Base-by-base conservation (phyloP, 2,329 filamentous ascomycete species). In the Phoma sp. region DNA sequence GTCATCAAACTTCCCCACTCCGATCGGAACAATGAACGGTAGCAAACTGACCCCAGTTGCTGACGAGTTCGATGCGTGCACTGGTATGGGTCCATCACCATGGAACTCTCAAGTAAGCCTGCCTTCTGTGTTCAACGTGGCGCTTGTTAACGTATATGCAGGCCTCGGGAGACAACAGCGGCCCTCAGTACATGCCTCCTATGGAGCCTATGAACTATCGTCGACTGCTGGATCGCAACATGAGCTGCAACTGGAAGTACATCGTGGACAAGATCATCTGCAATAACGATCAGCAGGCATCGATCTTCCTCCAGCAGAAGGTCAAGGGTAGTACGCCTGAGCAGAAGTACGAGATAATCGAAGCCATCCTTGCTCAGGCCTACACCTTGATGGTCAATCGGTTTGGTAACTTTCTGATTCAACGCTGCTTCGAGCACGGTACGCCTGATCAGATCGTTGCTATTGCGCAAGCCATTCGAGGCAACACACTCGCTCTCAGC, bases 221-320 rank as follows among this genome's bases (percentile, higher is more conserved):
- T 57, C 92, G 93, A 51, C 84, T 99, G 35, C 86, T 98, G 41
- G 95, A 99, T 71, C 92, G 93, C 70, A 96, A 93, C 72, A 91
- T 96, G 76, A 96, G 90, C 69, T 98, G 93, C 78, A 96, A 99
- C 79, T 99, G 93, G 95, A 96, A 95, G 78, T 97, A 96, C 74
- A 97, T 99, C 66, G 95, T 99, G 50, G 93, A 99, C 80, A 98
- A 98, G 82, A 99, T 99, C 72, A 93, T 99, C 63, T 96, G 91
- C 84, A 97, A 93, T 79, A 98, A 99, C 75, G 95, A 99, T 71
- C 95, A 99, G 76, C 95, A 99, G 77, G 95, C 96, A 8, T 99
- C 95, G 2, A 98, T 99, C 68, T 99, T 99, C 77, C 82, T 99
- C 39, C 95, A 99, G 75, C 95, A 99, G 78, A 99, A 99, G 80